A percentile compares a stretch with the other conserved stretches of the same genome.
phyloP scores from a whole-genome alignment of 768 basidiomycete genomes.

The Russula emetica region DNA sequence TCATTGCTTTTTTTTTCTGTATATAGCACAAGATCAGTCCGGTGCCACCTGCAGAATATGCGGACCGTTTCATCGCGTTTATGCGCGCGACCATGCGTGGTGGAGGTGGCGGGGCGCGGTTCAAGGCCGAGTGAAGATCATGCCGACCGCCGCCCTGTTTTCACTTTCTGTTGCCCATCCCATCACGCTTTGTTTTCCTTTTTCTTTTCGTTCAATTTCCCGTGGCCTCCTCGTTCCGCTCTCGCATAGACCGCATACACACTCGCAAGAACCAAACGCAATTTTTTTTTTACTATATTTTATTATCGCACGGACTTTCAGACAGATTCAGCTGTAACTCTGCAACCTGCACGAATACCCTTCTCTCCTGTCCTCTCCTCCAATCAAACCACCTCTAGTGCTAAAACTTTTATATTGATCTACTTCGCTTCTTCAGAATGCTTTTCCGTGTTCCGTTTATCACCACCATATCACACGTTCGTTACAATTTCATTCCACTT shows the following conservation, averaged over 20 bases:
- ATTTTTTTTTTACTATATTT: neutral
- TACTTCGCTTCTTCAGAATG: neutral
- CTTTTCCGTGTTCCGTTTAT: slow-evolving; percentile 2
- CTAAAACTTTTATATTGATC: slow-evolving; percentile 19
- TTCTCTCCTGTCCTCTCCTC: neutral
- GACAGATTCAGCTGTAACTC: neutral
- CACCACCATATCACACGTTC: slow-evolving; percentile 12
- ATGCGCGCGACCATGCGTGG: slow-evolving; percentile 84
- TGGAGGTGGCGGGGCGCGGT: slow-evolving; percentile 58
- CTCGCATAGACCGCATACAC: slow-evolving; percentile 7
- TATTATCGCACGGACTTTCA: slow-evolving; percentile 3
- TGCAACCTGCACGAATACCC: slow-evolving; percentile 18
- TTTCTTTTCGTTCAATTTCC: neutral
- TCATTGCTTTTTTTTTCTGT: neutral
- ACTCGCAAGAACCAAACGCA: slow-evolving; percentile 5
- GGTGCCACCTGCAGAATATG: slow-evolving; percentile 83
- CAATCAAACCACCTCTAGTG: neutral
- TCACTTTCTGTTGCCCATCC: neutral
- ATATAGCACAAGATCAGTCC: slow-evolving; percentile 90
- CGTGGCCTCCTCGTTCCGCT: neutral
- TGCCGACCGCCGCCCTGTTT: neutral
- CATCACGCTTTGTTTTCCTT: neutral
- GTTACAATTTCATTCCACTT: slow-evolving; percentile 8
- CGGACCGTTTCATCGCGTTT: slow-evolving; percentile 81
- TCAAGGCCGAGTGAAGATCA: slow-evolving; percentile 41